These are phyloP conservation scores for Tubosaeta sp. DNA, from an alignment of 768 basidiomycete genomes.

Conservation along the genomic window DNA sequence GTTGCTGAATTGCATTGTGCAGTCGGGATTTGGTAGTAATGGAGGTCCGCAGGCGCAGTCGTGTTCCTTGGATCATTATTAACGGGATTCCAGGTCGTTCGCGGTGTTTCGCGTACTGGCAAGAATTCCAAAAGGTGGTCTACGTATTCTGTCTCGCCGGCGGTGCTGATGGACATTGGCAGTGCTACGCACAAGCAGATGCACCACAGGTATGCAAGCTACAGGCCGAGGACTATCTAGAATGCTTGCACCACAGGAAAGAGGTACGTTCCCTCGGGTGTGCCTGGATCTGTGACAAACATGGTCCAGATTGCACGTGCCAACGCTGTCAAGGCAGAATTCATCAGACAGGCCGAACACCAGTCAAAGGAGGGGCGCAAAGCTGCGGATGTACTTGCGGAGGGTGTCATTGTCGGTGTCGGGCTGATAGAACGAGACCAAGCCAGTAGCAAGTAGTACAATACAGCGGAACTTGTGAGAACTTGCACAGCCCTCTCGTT, in stretches of 20 bases:
- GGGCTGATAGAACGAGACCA: slow-evolving; percentile 64
- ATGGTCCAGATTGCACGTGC: slow-evolving; percentile 55
- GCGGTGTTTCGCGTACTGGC: slow-evolving; percentile 90
- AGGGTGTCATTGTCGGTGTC: slow-evolving; percentile 70
- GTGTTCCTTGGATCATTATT: not conserved
- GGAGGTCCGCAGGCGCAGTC: slow-evolving; percentile 44
- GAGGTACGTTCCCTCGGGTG: slow-evolving; percentile 54
- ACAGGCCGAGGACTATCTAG: slow-evolving; percentile 82
- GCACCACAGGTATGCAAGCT: slow-evolving; percentile 65
- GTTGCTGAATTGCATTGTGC: slow-evolving; percentile 11
- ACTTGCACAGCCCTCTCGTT: slow-evolving; percentile 14
- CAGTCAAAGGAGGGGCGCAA: slow-evolving; percentile 69
- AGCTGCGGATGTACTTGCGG: slow-evolving; percentile 63
- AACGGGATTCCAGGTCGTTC: slow-evolving; percentile 54
- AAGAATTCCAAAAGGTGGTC: slow-evolving; percentile 73
- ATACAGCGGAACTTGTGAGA: slow-evolving; percentile 14
- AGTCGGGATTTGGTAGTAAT: slow-evolving; percentile 66
- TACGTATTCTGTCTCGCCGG: not conserved
- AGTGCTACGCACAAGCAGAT: slow-evolving; percentile 88
- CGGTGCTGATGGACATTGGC: slow-evolving; percentile 7
- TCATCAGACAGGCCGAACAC: slow-evolving; percentile 59
- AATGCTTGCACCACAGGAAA: slow-evolving; percentile 85
- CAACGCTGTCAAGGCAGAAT: slow-evolving; percentile 66
- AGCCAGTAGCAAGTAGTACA: slow-evolving; percentile 2
- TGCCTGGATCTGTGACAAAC: not conserved